A percentile compares a stretch with the other conserved stretches of the same genome.
Conservation (phyloP, 179 eudicot species). For the Nepenthes alata region DNA sequence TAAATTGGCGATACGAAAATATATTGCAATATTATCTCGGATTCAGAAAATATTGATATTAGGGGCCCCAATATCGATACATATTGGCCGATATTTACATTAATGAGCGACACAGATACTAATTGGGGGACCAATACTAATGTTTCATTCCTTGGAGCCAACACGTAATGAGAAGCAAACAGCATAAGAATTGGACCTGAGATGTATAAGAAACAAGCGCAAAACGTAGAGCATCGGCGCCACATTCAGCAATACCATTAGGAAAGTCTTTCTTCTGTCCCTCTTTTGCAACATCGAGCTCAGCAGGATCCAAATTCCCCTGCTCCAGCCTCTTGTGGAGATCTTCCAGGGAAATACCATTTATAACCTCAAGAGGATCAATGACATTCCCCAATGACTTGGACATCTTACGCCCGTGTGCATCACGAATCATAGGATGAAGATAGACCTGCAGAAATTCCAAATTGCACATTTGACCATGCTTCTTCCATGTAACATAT, state of each 20-base stretch:
- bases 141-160: too few species aligned
- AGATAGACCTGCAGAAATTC: constrained; percentile 55
- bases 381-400: constrained; percentile 89
- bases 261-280: constrained; percentile 88
- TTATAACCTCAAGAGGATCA: constrained; percentile 90
- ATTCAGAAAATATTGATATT: too few species aligned
- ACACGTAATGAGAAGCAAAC: not conserved
- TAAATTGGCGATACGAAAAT: too few species aligned
- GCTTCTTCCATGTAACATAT: too few species aligned
- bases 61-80: too few species aligned
- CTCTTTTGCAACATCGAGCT: constrained; percentile 63
- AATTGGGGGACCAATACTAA: too few species aligned
- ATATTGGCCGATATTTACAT: too few species aligned
- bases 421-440: constrained; percentile 98
- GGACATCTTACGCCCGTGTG: constrained; percentile 96
- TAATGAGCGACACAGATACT: too few species aligned
- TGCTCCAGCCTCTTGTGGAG: constrained; percentile 86
- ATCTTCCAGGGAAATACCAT: constrained; percentile 62
- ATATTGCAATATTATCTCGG: too few species aligned
- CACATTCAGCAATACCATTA: constrained; percentile 85
- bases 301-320: constrained; percentile 71
- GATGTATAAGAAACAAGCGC: constrained; percentile 90
- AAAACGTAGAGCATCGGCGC: constrained; percentile 99
- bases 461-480: not conserved
- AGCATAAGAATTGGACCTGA: constrained; percentile 37